phyloP scores from a whole-genome alignment of 768 basidiomycete genomes.

The Paxillus rubicundulus region DNA sequence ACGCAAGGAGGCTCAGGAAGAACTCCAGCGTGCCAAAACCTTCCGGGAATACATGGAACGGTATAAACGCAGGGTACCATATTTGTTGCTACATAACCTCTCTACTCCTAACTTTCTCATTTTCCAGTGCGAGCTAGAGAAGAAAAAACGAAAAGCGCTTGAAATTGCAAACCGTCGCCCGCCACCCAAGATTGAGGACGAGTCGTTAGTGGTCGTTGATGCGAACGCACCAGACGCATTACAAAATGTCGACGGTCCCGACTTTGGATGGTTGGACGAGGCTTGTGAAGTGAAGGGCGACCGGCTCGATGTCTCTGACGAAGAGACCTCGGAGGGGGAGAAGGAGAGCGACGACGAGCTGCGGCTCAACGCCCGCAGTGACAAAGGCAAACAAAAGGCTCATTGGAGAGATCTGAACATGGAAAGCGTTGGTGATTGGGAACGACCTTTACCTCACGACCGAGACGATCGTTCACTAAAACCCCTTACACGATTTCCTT shows the following conservation, averaged over 20 bases:
- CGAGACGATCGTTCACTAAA: conserved; percentile 5
- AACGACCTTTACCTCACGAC: conserved; percentile 2
- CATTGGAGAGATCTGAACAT: background rate
- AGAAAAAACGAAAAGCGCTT: conserved; percentile 26
- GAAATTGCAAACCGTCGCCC: conserved; percentile 9
- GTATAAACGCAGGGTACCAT: conserved; percentile 24
- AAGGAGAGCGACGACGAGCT: conserved; percentile 21
- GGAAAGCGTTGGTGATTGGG: background rate
- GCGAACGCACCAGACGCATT: conserved; percentile 24
- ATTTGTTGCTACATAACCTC: background rate
- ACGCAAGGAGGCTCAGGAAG: conserved; percentile 11
- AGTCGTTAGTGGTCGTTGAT: conserved; percentile 31
- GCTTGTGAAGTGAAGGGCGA: conserved; percentile 29
- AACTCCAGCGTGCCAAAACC: conserved; percentile 19
- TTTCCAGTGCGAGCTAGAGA: conserved; percentile 21
- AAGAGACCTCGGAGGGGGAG: conserved; percentile 12
- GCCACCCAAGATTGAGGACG: conserved; percentile 20
- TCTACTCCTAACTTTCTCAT: background rate
- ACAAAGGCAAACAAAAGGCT: conserved; percentile 10
- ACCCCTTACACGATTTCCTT: conserved; percentile 10
- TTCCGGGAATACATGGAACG: conserved; percentile 21
- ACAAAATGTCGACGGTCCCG: conserved; percentile 2
- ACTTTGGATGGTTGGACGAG: conserved; percentile 28
- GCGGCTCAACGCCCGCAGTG: background rate
- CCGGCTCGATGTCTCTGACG: conserved; percentile 12